A percentile compares a stretch with the other conserved stretches of the same genome.
phyloP scores from a whole-genome alignment of 768 basidiomycete species.

The Suillus tomentosus region DNA sequence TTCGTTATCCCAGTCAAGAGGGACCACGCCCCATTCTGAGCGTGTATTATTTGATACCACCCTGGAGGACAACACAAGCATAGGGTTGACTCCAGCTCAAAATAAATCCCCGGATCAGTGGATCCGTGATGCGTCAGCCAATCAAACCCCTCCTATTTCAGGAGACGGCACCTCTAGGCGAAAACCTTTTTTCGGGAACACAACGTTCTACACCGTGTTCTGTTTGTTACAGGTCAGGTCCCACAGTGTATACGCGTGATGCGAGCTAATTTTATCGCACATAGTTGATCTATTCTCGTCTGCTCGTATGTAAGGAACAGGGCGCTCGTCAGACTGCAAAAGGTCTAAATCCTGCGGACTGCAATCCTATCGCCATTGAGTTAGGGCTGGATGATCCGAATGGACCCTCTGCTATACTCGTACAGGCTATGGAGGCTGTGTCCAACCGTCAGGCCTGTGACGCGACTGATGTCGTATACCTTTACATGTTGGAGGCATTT shows the following conservation, averaged over 20 bases:
- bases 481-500: constrained; percentile 85
- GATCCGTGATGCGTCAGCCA: constrained; percentile 52
- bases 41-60: constrained; percentile 13
- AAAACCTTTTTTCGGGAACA: constrained; percentile 85
- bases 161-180: constrained; percentile 38
- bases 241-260: constrained; percentile 10
- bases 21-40: constrained; percentile 14
- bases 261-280: constrained; percentile 13
- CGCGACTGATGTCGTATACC: constrained; percentile 73
- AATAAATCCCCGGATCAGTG: constrained; percentile 50
- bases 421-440: constrained; percentile 64
- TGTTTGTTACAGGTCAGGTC: constrained; percentile 77
- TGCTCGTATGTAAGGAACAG: constrained; percentile 82
- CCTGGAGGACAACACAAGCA: constrained; percentile 2
- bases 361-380: constrained; percentile 81
- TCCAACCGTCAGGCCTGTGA: constrained; percentile 45
- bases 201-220: constrained; percentile 88
- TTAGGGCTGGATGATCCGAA: constrained; percentile 86
- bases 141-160: constrained; percentile 24
- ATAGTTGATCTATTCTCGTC: constrained; percentile 86
- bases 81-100: not conserved
- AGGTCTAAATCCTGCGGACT: constrained; percentile 64
- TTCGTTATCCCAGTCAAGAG: constrained; percentile 23
- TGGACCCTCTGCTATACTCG: constrained; percentile 65
- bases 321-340: constrained; percentile 69